Percentiles rank a stretch among this genome's conserved stretches.
Conservation (phyloP, 2,329 filamentous ascomycete species). For the Paraphaeosphaeria sporulosa region DNA sequence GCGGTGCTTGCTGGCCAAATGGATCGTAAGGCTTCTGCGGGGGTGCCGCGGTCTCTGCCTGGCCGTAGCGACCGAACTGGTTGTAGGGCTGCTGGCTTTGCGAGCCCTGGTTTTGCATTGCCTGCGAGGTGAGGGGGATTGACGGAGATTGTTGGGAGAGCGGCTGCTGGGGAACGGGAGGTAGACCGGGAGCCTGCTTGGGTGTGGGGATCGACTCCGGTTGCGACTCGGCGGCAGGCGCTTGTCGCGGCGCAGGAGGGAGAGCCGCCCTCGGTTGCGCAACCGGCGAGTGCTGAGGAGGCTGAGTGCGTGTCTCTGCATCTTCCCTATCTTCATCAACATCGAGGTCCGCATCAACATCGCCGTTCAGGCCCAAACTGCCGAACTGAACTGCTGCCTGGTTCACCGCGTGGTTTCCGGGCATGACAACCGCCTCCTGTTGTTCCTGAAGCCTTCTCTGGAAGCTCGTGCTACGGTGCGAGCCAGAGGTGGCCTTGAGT, state of each 20-base stretch:
- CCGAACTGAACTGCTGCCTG: constrained; percentile 94
- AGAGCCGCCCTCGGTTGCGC: constrained; percentile 85
- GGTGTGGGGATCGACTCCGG: constrained; percentile 56
- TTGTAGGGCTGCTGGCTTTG: constrained; percentile 60
- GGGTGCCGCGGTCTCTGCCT: constrained; percentile 67
- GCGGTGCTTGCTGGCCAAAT: constrained; percentile 77
- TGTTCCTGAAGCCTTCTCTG: constrained; percentile 90
- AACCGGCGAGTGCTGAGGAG: constrained; percentile 90
- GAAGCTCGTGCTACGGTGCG: constrained; percentile 76
- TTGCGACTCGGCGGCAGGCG: constrained; percentile 50
- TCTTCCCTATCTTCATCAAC: constrained; percentile 96
- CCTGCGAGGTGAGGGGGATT: constrained; percentile 61
- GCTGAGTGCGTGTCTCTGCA: constrained; percentile 90
- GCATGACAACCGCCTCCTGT: constrained; percentile 98
- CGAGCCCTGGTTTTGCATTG: constrained; percentile 59
- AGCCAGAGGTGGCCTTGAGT: constrained; percentile 73
- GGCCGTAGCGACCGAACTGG: constrained; percentile 75
- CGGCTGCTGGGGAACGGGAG: constrained; percentile 64
- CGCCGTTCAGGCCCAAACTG: constrained; percentile 86
- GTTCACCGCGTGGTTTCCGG: constrained; percentile 93
- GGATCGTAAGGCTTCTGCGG: constrained; percentile 86
- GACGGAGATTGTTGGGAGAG: constrained; percentile 53
- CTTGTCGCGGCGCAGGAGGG: constrained; percentile 70
- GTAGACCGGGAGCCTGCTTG: constrained; percentile 68
- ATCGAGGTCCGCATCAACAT: constrained; percentile 70